Evolutionary conservation across 2,329 filamentous ascomycete species (phyloP).

Genomic region (Pseudogymnoascus sp.): DNA sequence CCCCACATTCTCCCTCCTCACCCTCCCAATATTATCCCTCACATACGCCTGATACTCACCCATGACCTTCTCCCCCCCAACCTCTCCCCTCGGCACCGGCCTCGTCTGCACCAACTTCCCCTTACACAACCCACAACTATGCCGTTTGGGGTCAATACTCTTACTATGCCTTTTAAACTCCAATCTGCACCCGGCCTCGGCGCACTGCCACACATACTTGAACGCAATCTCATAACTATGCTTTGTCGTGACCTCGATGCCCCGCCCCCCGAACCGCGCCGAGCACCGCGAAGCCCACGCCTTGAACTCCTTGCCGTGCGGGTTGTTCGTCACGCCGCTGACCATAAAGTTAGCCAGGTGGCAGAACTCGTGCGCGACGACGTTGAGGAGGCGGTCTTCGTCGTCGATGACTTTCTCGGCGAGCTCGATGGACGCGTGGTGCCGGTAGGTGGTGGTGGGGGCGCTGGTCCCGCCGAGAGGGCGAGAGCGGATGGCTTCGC

Average conservation of each 20-base stretch:
- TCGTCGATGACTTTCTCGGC: slow-evolving; percentile 81
- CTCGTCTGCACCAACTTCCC: slow-evolving; percentile 66
- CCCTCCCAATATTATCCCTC: slow-evolving; percentile 58
- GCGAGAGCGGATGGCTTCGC: slow-evolving; percentile 41
- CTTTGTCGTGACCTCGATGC: slow-evolving; percentile 77
- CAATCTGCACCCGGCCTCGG: slow-evolving; percentile 45
- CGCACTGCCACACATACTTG: slow-evolving; percentile 83
- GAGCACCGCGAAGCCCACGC: slow-evolving; percentile 56
- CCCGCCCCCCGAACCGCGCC: slow-evolving; percentile 49
- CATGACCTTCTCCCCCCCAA: slow-evolving; percentile 23
- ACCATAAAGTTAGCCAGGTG: slow-evolving; percentile 91
- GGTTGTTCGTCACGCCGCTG: slow-evolving; percentile 62
- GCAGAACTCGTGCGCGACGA: slow-evolving; percentile 94
- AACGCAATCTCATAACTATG: slow-evolving; percentile 86
- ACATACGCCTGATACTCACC: slow-evolving; percentile 53
- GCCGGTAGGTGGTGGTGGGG: slow-evolving; percentile 28
- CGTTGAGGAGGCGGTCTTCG: slow-evolving; percentile 72
- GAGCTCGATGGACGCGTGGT: slow-evolving; percentile 75
- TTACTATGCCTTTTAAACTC: slow-evolving; percentile 80
- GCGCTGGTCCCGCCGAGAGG: neutral
- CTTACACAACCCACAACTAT: slow-evolving; percentile 73
- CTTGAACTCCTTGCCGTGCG: slow-evolving; percentile 82
- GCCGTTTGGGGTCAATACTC: slow-evolving; percentile 66
- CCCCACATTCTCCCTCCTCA: slow-evolving; percentile 49
- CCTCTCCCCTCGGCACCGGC: slow-evolving; percentile 55